Evolutionary conservation across 1,284 basidiomycete genomes (phyloP).

Genomic region (Mrakiaceae sp.): DNA sequence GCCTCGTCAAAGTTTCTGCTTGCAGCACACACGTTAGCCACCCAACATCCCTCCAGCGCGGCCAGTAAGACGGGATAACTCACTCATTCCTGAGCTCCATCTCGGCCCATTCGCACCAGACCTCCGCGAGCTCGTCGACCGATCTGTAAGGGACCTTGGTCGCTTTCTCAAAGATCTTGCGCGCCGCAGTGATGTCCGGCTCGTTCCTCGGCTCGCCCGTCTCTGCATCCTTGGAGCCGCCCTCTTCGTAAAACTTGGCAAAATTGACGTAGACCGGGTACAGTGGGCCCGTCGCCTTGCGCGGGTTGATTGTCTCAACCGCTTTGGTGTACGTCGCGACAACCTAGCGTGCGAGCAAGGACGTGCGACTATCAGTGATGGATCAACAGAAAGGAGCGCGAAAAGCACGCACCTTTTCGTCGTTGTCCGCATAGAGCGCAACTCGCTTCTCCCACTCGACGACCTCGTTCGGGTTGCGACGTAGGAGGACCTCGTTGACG

Average conservation of each 20-base stretch:
- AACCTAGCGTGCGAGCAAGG: constrained; percentile 43
- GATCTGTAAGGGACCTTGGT: constrained; percentile 82
- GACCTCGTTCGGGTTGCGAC: constrained; percentile 94
- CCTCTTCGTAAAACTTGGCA: constrained; percentile 94
- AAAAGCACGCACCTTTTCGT: constrained; percentile 57
- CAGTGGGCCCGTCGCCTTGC: constrained; percentile 82
- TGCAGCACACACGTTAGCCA: constrained; percentile 7
- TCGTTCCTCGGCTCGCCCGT: constrained; percentile 54
- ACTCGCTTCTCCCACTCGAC: constrained; percentile 99
- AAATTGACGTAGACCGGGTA: constrained; percentile 90
- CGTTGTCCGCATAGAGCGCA: constrained; percentile 84
- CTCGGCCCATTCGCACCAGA: constrained; percentile 99
- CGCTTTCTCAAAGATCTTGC: constrained; percentile 85
- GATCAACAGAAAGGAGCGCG: not conserved
- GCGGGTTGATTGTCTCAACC: constrained; percentile 75
- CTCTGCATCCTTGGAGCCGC: constrained; percentile 48
- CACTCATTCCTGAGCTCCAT: constrained; percentile 93
- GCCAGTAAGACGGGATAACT: constrained; percentile 30
- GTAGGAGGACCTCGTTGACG: constrained; percentile 86
- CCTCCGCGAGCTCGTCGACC: constrained; percentile 96
- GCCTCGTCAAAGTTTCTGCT: constrained; percentile 89
- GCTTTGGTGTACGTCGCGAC: constrained; percentile 87
- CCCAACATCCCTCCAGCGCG: not conserved
- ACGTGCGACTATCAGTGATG: not conserved
- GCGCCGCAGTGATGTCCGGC: constrained; percentile 68